Percentiles rank a stretch among this genome's conserved stretches.
Evolutionary conservation across 257 asterid species (phyloP).

Genomic region (Solanum peruvianum): DNA sequence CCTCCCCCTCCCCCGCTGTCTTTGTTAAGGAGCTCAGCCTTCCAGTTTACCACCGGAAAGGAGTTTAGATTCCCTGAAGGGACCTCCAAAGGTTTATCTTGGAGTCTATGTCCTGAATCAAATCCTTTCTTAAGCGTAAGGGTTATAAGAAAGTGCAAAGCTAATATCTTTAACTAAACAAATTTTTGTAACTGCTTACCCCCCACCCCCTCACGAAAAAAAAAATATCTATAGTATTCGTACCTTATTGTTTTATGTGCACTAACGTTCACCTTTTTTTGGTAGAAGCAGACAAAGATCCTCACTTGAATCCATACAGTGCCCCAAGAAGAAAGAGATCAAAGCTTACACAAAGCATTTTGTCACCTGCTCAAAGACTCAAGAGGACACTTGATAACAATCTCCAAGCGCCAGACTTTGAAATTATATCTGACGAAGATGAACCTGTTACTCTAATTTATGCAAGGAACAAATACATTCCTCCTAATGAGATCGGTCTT

Average conservation of each 20-base stretch:
- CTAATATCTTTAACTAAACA: background rate
- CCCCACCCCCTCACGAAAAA: background rate
- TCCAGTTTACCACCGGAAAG: background rate
- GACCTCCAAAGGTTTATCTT: background rate
- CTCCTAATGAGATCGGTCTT: slow-evolving; percentile 44
- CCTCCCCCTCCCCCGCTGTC: background rate
- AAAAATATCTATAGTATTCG: background rate
- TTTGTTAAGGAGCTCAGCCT: background rate
- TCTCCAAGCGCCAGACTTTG: background rate
- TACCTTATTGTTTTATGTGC: background rate
- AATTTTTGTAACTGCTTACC: background rate
- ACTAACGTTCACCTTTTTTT: slow-evolving; percentile 1
- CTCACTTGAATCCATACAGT: slow-evolving; percentile 6
- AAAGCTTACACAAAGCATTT: slow-evolving; percentile 10
- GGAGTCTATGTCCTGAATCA: background rate
- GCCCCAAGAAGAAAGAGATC: slow-evolving; percentile 28
- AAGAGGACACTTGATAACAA: slow-evolving; percentile 4
- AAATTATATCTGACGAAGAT: background rate
- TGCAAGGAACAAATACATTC: slow-evolving; percentile 9
- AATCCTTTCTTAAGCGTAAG: background rate
- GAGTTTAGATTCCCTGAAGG: background rate
- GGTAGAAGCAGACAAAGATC: background rate
- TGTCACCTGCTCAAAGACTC: slow-evolving; percentile 20
- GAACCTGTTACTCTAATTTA: slow-evolving; percentile 20
- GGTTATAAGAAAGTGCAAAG: background rate